Evolutionary conservation across 2,329 filamentous ascomycete genomes (phyloP).

Genomic region (Fusarium denticulatum): DNA sequence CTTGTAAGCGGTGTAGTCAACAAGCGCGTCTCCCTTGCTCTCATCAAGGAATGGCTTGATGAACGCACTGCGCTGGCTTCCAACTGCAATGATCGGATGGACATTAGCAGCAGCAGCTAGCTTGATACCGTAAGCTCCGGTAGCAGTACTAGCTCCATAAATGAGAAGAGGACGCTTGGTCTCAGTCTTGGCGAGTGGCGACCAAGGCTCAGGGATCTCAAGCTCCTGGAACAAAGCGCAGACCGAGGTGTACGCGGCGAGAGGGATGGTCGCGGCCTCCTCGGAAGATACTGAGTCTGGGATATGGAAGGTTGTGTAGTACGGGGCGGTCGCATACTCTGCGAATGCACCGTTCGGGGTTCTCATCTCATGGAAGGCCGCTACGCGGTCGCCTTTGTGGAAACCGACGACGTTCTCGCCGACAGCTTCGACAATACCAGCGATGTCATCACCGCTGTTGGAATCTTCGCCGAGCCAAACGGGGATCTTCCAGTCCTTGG

Average conservation of each 20-base stretch:
- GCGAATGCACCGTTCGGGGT: slow-evolving; percentile 64
- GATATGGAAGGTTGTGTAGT: slow-evolving; percentile 66
- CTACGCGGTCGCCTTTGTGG: slow-evolving; percentile 56
- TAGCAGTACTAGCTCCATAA: slow-evolving; percentile 62
- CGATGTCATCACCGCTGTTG: slow-evolving; percentile 43
- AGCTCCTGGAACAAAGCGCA: slow-evolving; percentile 15
- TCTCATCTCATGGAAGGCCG: slow-evolving; percentile 62
- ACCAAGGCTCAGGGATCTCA: slow-evolving; percentile 8
- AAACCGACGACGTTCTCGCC: slow-evolving; percentile 36
- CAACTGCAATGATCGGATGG: slow-evolving; percentile 68
- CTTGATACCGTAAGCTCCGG: slow-evolving; percentile 68
- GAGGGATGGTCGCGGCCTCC: slow-evolving; percentile 19
- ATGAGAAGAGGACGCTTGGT: slow-evolving; percentile 56
- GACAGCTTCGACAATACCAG: slow-evolving; percentile 32
- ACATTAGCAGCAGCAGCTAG: slow-evolving; percentile 60
- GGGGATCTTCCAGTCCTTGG: slow-evolving; percentile 44
- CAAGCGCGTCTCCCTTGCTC: slow-evolving; percentile 18
- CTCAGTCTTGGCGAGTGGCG: background rate
- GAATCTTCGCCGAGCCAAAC: background rate
- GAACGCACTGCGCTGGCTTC: slow-evolving; percentile 49
- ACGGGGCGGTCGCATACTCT: slow-evolving; percentile 67
- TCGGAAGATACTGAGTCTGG: slow-evolving; percentile 42
- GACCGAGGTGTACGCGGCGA: slow-evolving; percentile 10
- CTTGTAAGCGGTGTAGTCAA: slow-evolving; percentile 13
- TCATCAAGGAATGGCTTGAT: slow-evolving; percentile 3